Evolutionary conservation across 805 yeast genomes (phyloP), one percentile per base, ranked within the genome.

Genomic region (Barnettozyma sp.): DNA sequence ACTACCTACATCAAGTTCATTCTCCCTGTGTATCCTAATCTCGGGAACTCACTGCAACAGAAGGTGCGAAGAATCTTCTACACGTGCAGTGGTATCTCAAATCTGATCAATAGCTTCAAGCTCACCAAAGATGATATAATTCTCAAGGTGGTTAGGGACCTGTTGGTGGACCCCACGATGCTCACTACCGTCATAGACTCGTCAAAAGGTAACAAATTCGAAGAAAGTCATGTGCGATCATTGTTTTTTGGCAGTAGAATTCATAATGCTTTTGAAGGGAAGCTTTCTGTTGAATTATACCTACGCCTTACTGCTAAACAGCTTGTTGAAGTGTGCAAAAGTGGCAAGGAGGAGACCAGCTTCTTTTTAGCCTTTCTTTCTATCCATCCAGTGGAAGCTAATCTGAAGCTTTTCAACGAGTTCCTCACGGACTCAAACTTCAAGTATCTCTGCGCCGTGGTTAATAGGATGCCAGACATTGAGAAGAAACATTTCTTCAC

Each of bases 241-340:
- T 34, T 52, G 8, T 42, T 53, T 21, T 49, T 52, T 30, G 56
- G 58, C 7, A 47, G 55, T 18, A 52, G 42, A 35, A 41, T 53
- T 3, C 48, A 43, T 16, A 42, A 52, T 7, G 19, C 45, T 0
- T 50, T 50, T 23, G 46, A 50, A 28, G 55, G 54, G 1, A 40
- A 45, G 11, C 13, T 52, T 12, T 32, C 19, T 0, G 24, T 53
- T n/a, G 38, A 37, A 9, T 34, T 28, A 0, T 53, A 49, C 28
- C 28, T 49, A n/a, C 12, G 14, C 5, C 16, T 53, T 0, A 7
- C 48, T 6, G 33, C 33, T 2, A 27, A 32, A 8, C 56, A 53
- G 21, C 30, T 50, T 7, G 17, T 53, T 2, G 43, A 44, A 11
- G 34, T 39, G 1, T 38, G 39, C 16, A 36, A 28, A 26, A 15